Conservation (phyloP, 2,329 filamentous ascomycete genomes). For the Colletotrichum abscissum region DNA sequence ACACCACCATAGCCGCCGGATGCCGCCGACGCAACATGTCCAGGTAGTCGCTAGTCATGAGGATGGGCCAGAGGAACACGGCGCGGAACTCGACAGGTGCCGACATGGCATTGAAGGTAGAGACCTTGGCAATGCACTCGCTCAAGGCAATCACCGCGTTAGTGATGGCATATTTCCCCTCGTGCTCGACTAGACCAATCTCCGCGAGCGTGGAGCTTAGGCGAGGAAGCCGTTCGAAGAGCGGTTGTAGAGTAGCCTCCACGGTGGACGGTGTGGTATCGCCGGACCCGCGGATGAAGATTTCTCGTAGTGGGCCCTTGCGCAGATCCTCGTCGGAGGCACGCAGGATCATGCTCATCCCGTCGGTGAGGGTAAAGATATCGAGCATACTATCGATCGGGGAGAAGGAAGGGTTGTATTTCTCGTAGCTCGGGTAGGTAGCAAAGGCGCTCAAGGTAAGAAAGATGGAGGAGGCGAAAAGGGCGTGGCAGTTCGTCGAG, state of each 20-base stretch:
- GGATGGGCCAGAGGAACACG: conserved; percentile 40
- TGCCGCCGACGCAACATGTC: conserved; percentile 36
- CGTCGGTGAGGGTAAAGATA: conserved; percentile 44
- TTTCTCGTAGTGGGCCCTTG: conserved; percentile 38
- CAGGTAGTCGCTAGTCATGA: conserved; percentile 39
- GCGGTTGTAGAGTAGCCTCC: conserved; percentile 19
- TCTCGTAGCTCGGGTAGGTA: conserved; percentile 38
- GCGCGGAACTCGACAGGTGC: conserved; percentile 38
- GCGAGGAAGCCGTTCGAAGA: conserved; percentile 10
- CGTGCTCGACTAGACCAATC: conserved; percentile 2
- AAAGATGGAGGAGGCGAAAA: conserved; percentile 48
- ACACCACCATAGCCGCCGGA: conserved; percentile 37
- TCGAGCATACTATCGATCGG: conserved; percentile 48
- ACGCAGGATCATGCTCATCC: conserved; percentile 45
- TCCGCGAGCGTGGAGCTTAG: conserved; percentile 2
- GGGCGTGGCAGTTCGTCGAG: conserved; percentile 45
- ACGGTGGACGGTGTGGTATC: conserved; percentile 14
- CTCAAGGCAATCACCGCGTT: conserved; percentile 27
- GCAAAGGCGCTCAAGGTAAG: conserved; percentile 47
- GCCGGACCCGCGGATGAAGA: conserved; percentile 35
- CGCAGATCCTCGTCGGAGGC: conserved; percentile 40
- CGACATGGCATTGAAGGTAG: conserved; percentile 26
- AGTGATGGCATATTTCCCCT: conserved; percentile 24
- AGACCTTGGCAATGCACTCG: conserved; percentile 26
- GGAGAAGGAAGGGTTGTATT: conserved; percentile 33